Percentiles rank a stretch among this genome's conserved stretches.
phyloP scores from a whole-genome alignment of 192 early-diverging fungal genomes.

The Oehlia diaphana region DNA sequence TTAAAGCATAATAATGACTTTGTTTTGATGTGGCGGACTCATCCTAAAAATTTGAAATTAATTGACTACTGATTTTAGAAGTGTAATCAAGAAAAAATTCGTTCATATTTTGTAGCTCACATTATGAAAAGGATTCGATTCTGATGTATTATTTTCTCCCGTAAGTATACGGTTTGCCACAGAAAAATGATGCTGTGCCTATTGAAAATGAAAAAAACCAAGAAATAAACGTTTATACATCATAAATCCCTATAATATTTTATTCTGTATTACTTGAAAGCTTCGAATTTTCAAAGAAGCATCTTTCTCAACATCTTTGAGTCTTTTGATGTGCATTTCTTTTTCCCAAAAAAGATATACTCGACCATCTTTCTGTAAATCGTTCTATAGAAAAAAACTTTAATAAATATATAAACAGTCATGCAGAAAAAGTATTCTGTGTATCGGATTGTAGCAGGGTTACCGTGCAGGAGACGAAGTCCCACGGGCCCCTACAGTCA shows the following conservation, averaged over 20 bases:
- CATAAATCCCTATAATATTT: neutral
- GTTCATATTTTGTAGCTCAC: neutral
- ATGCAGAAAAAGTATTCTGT: too few relatives aligned
- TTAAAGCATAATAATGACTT: too few relatives aligned
- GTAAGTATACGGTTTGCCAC: conserved; percentile 17
- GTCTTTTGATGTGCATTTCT: conserved; percentile 6
- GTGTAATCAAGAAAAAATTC: too few relatives aligned
- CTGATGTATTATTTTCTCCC: neutral
- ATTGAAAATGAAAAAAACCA: neutral
- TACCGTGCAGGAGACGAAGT: conserved; percentile 27
- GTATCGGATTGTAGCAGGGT: conserved; percentile 6
- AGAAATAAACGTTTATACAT: conserved; percentile 5
- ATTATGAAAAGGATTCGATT: neutral
- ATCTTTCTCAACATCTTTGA: neutral
- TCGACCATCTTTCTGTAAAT: neutral
- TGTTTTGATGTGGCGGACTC: too few relatives aligned
- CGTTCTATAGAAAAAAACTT: neutral
- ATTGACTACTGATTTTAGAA: too few relatives aligned
- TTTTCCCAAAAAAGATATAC: conserved; percentile 7
- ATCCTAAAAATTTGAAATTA: too few relatives aligned
- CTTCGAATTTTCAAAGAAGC: neutral
- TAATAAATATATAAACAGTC: neutral
- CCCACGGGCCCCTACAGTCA: conserved; percentile 16
- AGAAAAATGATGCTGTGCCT: conserved; percentile 13
- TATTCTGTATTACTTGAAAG: neutral